Evolutionary conservation across 768 basidiomycete genomes (phyloP), one percentile per base, ranked within the genome.

Genomic region (Lentinula sp.): DNA sequence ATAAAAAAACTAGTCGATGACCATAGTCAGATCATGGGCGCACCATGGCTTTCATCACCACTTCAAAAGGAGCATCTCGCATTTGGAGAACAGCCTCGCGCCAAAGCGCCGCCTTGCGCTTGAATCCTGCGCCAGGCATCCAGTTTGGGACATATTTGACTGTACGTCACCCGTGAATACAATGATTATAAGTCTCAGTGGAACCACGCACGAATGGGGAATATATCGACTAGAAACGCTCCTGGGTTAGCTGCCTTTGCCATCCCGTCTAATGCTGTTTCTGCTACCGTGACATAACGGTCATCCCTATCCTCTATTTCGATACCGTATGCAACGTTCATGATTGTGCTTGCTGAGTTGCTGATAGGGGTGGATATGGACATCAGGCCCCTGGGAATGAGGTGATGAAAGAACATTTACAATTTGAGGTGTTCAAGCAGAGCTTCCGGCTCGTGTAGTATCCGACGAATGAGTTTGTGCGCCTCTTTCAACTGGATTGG

Each of bases 111-210:
- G 81, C 82, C 65, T 80, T 79, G 20, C 73, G 73, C 61, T 82
- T 74, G 66, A 84, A 84, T 7, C 77, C 74, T 3, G 81, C 79
- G 0, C 81, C 79, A 37, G 82, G 82, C 2, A 81, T 55, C 81
- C 83, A 84, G 55, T 67, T 73, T 65, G 82, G 83, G 15, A 84
- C 67, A 59, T 83, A 70, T 69, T 81, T 83, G 57, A 84, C 82
- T 81, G 3, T 2, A 28, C 28, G 28, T 28, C 28, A 28, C 28
- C 4, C 28, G 4, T 28, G 28, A 28, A 28, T 28, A 28, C 28
- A 28, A 28, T 28, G 37, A n/a, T 35, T 8, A 39, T 8, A 3
- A 9, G 23, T 37, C 13, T 9, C 23, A 41, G 3, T 28, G 16
- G 39, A 39, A 61, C 54, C 23, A 72, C 73, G 49, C 52, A 76